A percentile compares a stretch with the other conserved stretches of the same genome.
These are phyloP conservation scores for Waltiozyma solani DNA, from an alignment of 1,139 yeast species.

Conservation along the genomic window DNA sequence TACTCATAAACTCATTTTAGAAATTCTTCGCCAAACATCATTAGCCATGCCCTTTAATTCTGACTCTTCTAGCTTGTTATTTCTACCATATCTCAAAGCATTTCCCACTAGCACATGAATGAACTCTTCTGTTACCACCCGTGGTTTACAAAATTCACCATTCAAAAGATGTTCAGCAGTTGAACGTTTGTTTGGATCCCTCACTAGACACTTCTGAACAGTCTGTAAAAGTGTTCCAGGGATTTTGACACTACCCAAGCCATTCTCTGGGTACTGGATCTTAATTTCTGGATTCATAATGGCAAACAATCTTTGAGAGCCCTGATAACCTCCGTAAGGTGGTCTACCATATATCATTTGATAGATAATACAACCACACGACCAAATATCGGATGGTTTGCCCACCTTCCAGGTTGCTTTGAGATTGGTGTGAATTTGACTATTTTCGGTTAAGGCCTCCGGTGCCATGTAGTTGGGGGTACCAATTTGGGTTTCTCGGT, in stretches of 20 bases:
- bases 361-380: slow-evolving; percentile 92
- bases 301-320: slow-evolving; percentile 73
- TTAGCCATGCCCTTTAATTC: slow-evolving; percentile 38
- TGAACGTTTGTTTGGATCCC: slow-evolving; percentile 65
- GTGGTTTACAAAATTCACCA: slow-evolving; percentile 57
- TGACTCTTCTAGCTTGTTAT: slow-evolving; percentile 19
- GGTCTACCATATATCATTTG: slow-evolving; percentile 94
- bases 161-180: slow-evolving; percentile 55
- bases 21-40: slow-evolving; percentile 42
- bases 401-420: slow-evolving; percentile 67
- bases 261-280: slow-evolving; percentile 56
- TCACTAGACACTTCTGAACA: slow-evolving; percentile 59
- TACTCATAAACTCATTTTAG: no score
- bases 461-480: slow-evolving; percentile 99
- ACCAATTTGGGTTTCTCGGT: slow-evolving; percentile 86
- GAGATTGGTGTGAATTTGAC: slow-evolving; percentile 9
- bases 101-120: slow-evolving; percentile 64
- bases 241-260: slow-evolving; percentile 53
- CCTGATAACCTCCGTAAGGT: slow-evolving; percentile 77
- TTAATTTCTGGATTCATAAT: slow-evolving; percentile 81
- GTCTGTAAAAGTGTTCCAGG: slow-evolving; percentile 64
- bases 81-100: slow-evolving; percentile 30
- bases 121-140: slow-evolving; percentile 57
- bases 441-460: slow-evolving; percentile 59
- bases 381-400: slow-evolving; percentile 95